A percentile compares a stretch with the other conserved stretches of the same genome.
Conservation (phyloP, 768 basidiomycete species). For the Rhodotorula sphaerocarpa region DNA sequence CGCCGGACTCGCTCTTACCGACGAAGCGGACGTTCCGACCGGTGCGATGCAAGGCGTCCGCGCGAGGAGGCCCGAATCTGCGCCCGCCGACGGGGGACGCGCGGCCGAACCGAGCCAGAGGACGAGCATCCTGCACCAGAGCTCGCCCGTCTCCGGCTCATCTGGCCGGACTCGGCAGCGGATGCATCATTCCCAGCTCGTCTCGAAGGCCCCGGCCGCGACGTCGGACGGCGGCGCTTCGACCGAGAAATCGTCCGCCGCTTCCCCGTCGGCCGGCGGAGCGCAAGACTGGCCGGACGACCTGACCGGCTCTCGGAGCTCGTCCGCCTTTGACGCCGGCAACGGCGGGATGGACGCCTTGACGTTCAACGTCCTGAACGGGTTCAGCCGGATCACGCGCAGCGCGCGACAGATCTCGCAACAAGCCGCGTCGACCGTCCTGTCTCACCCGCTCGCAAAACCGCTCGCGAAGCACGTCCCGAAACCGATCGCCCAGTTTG, state of each 20-base stretch:
- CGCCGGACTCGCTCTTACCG: slow-evolving; percentile 51
- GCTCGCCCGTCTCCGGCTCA: slow-evolving; percentile 48
- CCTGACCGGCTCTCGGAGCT: too few relatives aligned
- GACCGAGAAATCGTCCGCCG: neutral
- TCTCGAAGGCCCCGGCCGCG: too few relatives aligned
- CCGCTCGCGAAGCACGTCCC: slow-evolving; percentile 94
- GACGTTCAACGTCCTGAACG: slow-evolving; percentile 59
- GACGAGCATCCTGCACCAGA: slow-evolving; percentile 71
- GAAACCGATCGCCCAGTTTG: slow-evolving; percentile 81
- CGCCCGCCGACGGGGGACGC: neutral
- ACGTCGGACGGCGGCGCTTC: too few relatives aligned
- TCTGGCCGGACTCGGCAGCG: neutral
- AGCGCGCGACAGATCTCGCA: slow-evolving; percentile 52
- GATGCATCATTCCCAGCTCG: too few relatives aligned
- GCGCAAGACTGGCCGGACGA: slow-evolving; percentile 30
- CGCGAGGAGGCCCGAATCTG: slow-evolving; percentile 7
- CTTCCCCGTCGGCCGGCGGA: neutral
- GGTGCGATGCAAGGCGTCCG: slow-evolving; percentile 14
- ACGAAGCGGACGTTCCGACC: slow-evolving; percentile 38
- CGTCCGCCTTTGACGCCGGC: too few relatives aligned
- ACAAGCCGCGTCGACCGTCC: slow-evolving; percentile 85
- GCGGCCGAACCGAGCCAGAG: slow-evolving; percentile 48
- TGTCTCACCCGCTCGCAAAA: slow-evolving; percentile 90
- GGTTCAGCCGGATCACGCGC: slow-evolving; percentile 82
- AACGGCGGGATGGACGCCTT: slow-evolving; percentile 37